Conservation (phyloP, 2,329 filamentous ascomycete species). For the Trichoderma afroharzianum region DNA sequence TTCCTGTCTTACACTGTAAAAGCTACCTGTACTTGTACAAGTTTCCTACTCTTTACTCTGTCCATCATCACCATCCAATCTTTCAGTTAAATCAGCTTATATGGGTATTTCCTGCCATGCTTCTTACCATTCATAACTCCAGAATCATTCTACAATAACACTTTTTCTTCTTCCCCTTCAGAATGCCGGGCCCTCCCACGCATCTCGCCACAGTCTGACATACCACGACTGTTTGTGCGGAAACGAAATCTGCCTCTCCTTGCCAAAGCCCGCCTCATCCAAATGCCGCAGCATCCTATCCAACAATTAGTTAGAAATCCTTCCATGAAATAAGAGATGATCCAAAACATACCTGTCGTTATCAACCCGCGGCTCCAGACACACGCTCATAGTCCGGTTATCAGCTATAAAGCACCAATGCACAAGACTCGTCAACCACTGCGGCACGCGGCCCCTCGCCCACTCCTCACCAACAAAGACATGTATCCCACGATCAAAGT, state of each 20-base stretch:
- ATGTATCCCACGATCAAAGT: slow-evolving; percentile 88
- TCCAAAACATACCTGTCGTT: slow-evolving; percentile 68
- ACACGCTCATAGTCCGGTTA: slow-evolving; percentile 74
- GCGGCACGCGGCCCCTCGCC: slow-evolving; percentile 74
- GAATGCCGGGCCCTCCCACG: slow-evolving; percentile 68
- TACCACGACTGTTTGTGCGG: slow-evolving; percentile 91
- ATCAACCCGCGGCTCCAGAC: slow-evolving; percentile 86
- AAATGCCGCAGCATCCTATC: slow-evolving; percentile 53
- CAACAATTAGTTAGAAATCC: neutral
- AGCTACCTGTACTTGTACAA: neutral
- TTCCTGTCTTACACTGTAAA: neutral
- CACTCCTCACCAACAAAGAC: slow-evolving; percentile 89
- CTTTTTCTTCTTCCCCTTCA: slow-evolving; percentile 27
- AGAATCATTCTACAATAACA: neutral
- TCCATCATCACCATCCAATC: neutral
- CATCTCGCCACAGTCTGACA: slow-evolving; percentile 74
- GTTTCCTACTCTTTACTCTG: too few relatives aligned
- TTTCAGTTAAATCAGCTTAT: neutral
- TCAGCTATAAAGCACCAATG: slow-evolving; percentile 81
- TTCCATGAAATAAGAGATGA: neutral
- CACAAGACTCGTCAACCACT: slow-evolving; percentile 82
- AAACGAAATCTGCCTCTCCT: slow-evolving; percentile 80
- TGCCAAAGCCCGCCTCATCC: slow-evolving; percentile 72
- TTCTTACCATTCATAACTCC: neutral
- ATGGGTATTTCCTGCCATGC: slow-evolving; percentile 1